Evolutionary conservation across 352 stramenopile genomes (phyloP).

Genomic region (Globisporangium nunn): DNA sequence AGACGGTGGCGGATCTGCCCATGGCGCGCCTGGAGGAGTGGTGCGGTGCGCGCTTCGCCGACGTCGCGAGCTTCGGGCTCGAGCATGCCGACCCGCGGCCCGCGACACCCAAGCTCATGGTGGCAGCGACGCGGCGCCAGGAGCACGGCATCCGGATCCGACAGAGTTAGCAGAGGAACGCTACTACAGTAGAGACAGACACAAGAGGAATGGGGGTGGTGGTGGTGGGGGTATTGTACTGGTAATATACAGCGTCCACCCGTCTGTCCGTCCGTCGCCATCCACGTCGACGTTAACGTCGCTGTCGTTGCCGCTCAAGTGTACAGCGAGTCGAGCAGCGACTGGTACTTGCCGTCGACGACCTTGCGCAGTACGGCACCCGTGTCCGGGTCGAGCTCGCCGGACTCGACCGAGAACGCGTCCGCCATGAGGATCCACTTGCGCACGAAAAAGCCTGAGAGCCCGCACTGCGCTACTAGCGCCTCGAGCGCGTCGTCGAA

Average conservation of each 20-base stretch:
- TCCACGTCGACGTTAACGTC: neutral
- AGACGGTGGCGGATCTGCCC: slow-evolving; percentile 36
- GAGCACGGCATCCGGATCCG: slow-evolving; percentile 85
- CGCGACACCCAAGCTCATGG: slow-evolving; percentile 15
- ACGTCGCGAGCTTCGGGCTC: slow-evolving; percentile 49
- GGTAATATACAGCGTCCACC: slow-evolving; percentile 15
- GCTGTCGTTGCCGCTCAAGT: slow-evolving; percentile 20
- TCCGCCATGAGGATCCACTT: slow-evolving; percentile 81
- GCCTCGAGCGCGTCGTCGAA: slow-evolving; percentile 60
- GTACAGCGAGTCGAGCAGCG: slow-evolving; percentile 71
- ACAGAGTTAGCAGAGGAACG: slow-evolving; percentile 27
- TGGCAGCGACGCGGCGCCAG: slow-evolving; percentile 27
- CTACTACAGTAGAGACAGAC: neutral
- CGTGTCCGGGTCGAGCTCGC: slow-evolving; percentile 63
- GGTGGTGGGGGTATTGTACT: slow-evolving; percentile 11
- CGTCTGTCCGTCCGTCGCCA: neutral
- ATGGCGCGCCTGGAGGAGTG: slow-evolving; percentile 61
- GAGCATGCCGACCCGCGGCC: slow-evolving; percentile 65
- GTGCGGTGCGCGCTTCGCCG: slow-evolving; percentile 45
- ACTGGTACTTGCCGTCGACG: slow-evolving; percentile 67
- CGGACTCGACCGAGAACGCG: slow-evolving; percentile 55
- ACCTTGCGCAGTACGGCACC: slow-evolving; percentile 48
- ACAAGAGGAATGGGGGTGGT: too few relatives aligned
- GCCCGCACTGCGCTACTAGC: slow-evolving; percentile 29
- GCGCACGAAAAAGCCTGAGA: slow-evolving; percentile 60